Percentiles rank a stretch among this genome's conserved stretches.
These are phyloP conservation scores for Cyberlindnera subsufficiens DNA, from an alignment of 805 yeast genomes.

Conservation along the genomic window DNA sequence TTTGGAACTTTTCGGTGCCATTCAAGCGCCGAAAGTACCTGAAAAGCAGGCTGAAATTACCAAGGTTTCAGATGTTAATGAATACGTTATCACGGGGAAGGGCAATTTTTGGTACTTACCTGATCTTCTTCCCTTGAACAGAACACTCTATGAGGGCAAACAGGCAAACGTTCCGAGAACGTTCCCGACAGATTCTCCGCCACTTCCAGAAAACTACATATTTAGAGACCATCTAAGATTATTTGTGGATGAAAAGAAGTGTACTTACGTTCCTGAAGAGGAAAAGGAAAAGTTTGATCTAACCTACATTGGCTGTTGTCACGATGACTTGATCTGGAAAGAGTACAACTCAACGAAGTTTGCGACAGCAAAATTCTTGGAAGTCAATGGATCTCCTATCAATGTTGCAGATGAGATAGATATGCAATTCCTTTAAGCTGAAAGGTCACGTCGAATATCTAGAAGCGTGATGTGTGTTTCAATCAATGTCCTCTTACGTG, in stretches of 20 bases:
- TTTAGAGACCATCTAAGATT: slow-evolving; percentile 31
- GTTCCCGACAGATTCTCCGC: slow-evolving; percentile 33
- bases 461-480: slow-evolving; percentile 31
- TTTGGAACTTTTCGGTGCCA: slow-evolving; percentile 49
- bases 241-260: slow-evolving; percentile 32
- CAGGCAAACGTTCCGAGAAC: slow-evolving; percentile 39
- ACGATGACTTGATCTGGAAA: slow-evolving; percentile 32
- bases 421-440: slow-evolving; percentile 20
- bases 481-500: slow-evolving; percentile 25
- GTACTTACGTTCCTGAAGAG: slow-evolving; percentile 35
- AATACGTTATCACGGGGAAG: slow-evolving; percentile 30
- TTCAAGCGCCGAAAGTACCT: slow-evolving; percentile 22
- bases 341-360: slow-evolving; percentile 30
- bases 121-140: slow-evolving; percentile 47
- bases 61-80: slow-evolving; percentile 10
- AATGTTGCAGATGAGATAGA: slow-evolving; percentile 20
- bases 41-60: slow-evolving; percentile 5
- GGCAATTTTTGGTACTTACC: slow-evolving; percentile 43
- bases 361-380: slow-evolving; percentile 18
- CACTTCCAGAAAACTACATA: slow-evolving; percentile 24
- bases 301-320: slow-evolving; percentile 37
- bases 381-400: slow-evolving; percentile 12
- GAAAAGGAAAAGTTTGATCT: slow-evolving; percentile 29
- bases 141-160: slow-evolving; percentile 55
- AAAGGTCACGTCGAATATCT: slow-evolving; percentile 31